Evolutionary conservation across 208 protist species (phyloP), one percentile per base, ranked within the genome.

Genomic region (Wallacemonas sp.): DNA sequence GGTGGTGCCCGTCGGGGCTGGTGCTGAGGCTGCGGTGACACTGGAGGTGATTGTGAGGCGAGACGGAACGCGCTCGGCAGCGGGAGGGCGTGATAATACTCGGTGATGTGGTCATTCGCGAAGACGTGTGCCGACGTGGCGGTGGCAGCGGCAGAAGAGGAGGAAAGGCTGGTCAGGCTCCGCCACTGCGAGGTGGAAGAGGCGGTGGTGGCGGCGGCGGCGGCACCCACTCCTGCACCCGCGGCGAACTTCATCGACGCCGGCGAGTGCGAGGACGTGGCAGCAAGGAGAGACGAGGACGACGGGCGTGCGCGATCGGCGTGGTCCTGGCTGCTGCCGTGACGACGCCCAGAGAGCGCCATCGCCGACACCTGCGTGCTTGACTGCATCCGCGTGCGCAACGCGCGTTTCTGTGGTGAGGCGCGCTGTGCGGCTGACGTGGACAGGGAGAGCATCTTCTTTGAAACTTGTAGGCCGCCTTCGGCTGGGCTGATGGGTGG

Each of bases 61-160:
- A 41, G 10, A 57, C 5, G 10, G 26, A n/a, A n/a, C 26, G 30
- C 50, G 6, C 50, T 32, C 4, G 30, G 50, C 24, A 57, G 50
- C 50, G 50, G 50, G 4, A 57, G 50, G 12, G 50, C 50, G 50
- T 57, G 50, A 24, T 39, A 53, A 26, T 53, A 26, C 24, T 53
- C 45, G 15, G 19, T n/a, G 17, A 19, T 19, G 41, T 46, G 41
- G 5, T 21, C 37, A 15, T 15, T 15, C 10, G 37, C n/a, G n/a
- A n/a, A n/a, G n/a, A n/a, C n/a, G n/a, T n/a, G n/a, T n/a, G n/a
- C n/a, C n/a, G n/a, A n/a, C n/a, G n/a, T n/a, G n/a, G n/a, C n/a
- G n/a, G n/a, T n/a, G n/a, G n/a, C n/a, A n/a, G n/a, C n/a, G n/a
- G n/a, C n/a, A n/a, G n/a, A n/a, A n/a, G n/a, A n/a, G n/a, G n/a